These are phyloP conservation scores for Piloderma croceum DNA, from an alignment of 768 basidiomycete genomes.

Conservation along the genomic window DNA sequence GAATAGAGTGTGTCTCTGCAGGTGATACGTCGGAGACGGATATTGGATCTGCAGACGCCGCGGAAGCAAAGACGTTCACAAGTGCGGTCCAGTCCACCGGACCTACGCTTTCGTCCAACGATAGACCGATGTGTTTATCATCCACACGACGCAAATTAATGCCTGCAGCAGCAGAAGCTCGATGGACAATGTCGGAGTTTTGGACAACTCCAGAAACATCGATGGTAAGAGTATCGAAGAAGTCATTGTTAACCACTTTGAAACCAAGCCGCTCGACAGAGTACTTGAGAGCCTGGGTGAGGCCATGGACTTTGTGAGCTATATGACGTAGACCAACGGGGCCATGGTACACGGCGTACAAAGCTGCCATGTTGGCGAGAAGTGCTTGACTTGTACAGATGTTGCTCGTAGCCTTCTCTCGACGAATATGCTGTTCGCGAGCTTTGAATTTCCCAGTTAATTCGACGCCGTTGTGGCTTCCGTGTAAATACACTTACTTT, in stretches of 20 bases:
- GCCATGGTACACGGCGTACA: constrained; percentile 98
- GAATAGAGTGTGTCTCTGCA: constrained; percentile 40
- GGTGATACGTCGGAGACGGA: constrained; percentile 44
- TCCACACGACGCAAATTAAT: constrained; percentile 85
- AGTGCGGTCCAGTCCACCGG: constrained; percentile 69
- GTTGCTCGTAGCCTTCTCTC: constrained; percentile 97
- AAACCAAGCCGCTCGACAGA: constrained; percentile 71
- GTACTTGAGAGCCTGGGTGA: constrained; percentile 71
- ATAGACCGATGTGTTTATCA: constrained; percentile 72
- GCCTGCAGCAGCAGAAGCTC: constrained; percentile 51
- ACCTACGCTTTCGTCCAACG: constrained; percentile 86
- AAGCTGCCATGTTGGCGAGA: constrained; percentile 98
- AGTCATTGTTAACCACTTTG: constrained; percentile 60
- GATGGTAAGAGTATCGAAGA: constrained; percentile 90
- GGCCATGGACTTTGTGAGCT: constrained; percentile 84
- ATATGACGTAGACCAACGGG: constrained; percentile 80
- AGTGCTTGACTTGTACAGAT: constrained; percentile 98
- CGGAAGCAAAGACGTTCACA: constrained; percentile 75
- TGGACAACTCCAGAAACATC: constrained; percentile 58
- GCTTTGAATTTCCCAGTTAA: constrained; percentile 39
- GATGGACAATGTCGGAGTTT: constrained; percentile 60
- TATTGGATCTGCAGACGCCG: constrained; percentile 45
- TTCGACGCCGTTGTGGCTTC: not conserved
- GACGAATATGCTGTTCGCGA: constrained; percentile 93
- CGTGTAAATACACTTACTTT: constrained; percentile 58